A percentile compares a stretch with the other conserved stretches of the same genome.
phyloP scores from a whole-genome alignment of 73 alveolate genomes.

The Blepharisma japonicum region DNA sequence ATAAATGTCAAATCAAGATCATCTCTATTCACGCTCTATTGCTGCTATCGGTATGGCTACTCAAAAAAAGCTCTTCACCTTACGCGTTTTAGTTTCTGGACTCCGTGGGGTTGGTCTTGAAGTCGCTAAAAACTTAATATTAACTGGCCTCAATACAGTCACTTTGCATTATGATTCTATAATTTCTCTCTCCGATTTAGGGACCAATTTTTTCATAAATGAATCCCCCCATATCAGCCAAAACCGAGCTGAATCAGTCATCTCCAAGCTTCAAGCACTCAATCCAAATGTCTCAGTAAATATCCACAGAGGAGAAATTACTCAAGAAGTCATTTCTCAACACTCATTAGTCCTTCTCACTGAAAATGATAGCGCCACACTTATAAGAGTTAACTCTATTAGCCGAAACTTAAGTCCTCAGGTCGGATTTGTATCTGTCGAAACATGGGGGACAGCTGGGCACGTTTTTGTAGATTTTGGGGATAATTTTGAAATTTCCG shows the following conservation, averaged over 20 bases:
- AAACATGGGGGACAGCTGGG: slow-evolving; percentile 85
- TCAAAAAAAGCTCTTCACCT: slow-evolving; percentile 90
- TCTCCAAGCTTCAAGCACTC: slow-evolving; percentile 69
- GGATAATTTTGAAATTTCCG: slow-evolving; percentile 57
- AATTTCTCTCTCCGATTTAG: slow-evolving; percentile 76
- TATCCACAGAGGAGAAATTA: slow-evolving; percentile 44
- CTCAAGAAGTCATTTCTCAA: slow-evolving; percentile 41
- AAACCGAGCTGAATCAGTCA: slow-evolving; percentile 76
- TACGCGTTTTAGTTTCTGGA: slow-evolving; percentile 79
- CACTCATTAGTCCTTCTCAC: slow-evolving; percentile 80
- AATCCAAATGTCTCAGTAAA: slow-evolving; percentile 84
- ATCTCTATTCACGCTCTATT: slow-evolving; percentile 95
- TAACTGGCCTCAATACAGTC: slow-evolving; percentile 94
- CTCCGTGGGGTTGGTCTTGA: slow-evolving; percentile 78
- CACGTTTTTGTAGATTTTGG: slow-evolving; percentile 96
- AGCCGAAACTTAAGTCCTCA: slow-evolving; percentile 58
- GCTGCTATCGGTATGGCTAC: slow-evolving; percentile 99
- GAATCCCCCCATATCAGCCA: slow-evolving; percentile 35
- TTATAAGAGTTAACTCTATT: slow-evolving; percentile 68
- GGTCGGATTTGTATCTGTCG: slow-evolving; percentile 79
- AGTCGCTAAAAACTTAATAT: slow-evolving; percentile 94
- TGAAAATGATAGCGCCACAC: slow-evolving; percentile 71
- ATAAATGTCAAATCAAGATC: too few relatives aligned
- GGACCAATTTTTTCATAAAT: slow-evolving; percentile 90
- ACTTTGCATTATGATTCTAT: slow-evolving; percentile 77